Conservation (phyloP, 805 yeast species). For the Candida loeiensis region DNA sequence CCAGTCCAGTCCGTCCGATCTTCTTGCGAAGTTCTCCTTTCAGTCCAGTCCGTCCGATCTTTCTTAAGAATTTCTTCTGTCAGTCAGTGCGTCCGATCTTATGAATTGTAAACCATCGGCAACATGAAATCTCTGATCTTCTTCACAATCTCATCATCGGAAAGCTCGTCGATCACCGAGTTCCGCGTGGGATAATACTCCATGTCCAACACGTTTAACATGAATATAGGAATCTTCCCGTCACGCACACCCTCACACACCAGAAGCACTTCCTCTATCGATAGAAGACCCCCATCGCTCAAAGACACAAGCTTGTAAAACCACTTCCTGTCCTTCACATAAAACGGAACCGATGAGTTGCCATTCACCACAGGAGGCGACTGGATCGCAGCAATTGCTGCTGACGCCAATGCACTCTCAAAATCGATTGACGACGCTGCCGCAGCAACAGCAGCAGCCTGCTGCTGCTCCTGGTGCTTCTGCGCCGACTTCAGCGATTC, state of each 20-base stretch:
- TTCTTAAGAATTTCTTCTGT: too few species aligned
- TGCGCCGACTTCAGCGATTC: constrained; percentile 9
- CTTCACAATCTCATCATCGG: constrained; percentile 30
- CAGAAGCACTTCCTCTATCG: constrained; percentile 28
- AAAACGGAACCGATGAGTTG: constrained; percentile 22
- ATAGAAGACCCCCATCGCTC: constrained; percentile 24
- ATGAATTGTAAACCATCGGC: constrained; percentile 29
- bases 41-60: too few species aligned
- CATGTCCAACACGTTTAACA: constrained; percentile 34
- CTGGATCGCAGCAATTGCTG: constrained; percentile 32
- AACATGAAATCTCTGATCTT: constrained; percentile 32
- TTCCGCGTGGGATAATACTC: constrained; percentile 24
- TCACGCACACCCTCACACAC: constrained; percentile 38
- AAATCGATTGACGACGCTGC: constrained; percentile 16
- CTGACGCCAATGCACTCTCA: constrained; percentile 26
- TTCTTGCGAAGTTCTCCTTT: too few species aligned
- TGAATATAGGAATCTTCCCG: constrained; percentile 33
- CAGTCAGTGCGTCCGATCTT: background rate
- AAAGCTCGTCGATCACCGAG: constrained; percentile 16
- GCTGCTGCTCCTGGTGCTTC: constrained; percentile 9
- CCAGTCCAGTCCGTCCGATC: too few species aligned
- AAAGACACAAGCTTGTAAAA: constrained; percentile 30
- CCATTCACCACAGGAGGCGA: constrained; percentile 25
- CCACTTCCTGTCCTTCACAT: constrained; percentile 37
- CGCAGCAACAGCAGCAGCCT: constrained; percentile 9